phyloP scores from a whole-genome alignment of 2,329 filamentous ascomycete species.

The Huntiella decipiens region DNA sequence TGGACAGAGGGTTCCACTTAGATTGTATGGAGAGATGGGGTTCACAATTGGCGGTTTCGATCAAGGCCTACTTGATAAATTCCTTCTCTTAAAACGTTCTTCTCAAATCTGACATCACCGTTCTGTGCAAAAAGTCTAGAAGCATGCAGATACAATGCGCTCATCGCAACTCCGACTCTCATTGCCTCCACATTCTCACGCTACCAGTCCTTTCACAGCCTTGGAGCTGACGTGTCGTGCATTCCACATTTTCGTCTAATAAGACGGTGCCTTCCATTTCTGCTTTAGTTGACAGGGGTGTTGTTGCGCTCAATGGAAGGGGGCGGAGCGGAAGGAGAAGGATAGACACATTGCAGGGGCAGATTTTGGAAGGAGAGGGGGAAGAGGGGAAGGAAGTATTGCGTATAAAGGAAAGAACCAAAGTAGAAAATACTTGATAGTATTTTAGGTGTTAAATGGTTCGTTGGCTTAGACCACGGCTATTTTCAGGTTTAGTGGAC shows the following conservation, averaged over 20 bases:
- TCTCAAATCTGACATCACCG: too few relatives aligned
- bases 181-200: neutral
- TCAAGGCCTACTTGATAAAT: too few relatives aligned
- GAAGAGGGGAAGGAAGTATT: neutral
- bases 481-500: too few relatives aligned
- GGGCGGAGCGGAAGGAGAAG: neutral
- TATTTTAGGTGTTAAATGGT: too few relatives aligned
- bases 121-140: too few relatives aligned
- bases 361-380: neutral
- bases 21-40: too few relatives aligned
- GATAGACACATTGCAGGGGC: neutral
- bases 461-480: too few relatives aligned
- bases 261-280: neutral
- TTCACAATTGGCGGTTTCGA: too few relatives aligned
- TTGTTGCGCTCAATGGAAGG: neutral
- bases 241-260: neutral
- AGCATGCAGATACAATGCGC: too few relatives aligned
- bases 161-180: neutral
- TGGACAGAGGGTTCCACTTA: too few relatives aligned
- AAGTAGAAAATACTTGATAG: too few relatives aligned
- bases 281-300: neutral
- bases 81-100: too few relatives aligned
- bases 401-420: neutral
- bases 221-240: slow-evolving; percentile 3
- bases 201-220: neutral